phyloP scores from a whole-genome alignment of 371 early-diverging fungal species.

The Mortierella polycephala region DNA sequence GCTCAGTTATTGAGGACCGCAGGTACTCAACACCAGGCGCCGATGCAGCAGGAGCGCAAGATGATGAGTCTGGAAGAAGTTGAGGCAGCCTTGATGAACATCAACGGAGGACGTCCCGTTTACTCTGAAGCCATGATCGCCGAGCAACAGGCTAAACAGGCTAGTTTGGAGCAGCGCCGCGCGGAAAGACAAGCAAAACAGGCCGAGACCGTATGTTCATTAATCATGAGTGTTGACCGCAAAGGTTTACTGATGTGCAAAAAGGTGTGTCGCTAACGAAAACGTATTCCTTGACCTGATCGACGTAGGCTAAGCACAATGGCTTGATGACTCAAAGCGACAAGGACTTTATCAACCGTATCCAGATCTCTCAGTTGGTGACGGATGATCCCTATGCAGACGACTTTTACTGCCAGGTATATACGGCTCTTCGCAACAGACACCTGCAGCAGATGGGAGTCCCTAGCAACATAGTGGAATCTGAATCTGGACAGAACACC shows the following conservation, averaged over 20 bases:
- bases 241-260: no score
- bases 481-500: conserved; percentile 26
- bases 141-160: conserved; percentile 49
- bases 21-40: conserved; percentile 44
- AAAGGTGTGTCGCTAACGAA: no score
- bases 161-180: conserved; percentile 59
- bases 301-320: conserved; percentile 74
- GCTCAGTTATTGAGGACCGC: conserved; percentile 61
- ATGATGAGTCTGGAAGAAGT: conserved; percentile 77
- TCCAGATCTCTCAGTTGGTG: conserved; percentile 93
- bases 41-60: conserved; percentile 55
- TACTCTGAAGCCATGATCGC: conserved; percentile 54
- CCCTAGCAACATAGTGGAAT: conserved; percentile 35
- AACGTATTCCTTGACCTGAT: background rate
- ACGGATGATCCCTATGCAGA: conserved; percentile 91
- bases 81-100: conserved; percentile 70
- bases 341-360: conserved; percentile 90
- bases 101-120: conserved; percentile 54
- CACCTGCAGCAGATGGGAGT: conserved; percentile 59
- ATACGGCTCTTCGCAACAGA: conserved; percentile 78
- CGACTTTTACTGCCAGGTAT: conserved; percentile 95
- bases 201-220: conserved; percentile 42
- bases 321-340: conserved; percentile 94
- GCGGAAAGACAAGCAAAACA: conserved; percentile 55
- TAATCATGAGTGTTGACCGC: no score